Evolutionary conservation across 495 filamentous ascomycete genomes (phyloP).

Genomic region (Tuber indicum): DNA sequence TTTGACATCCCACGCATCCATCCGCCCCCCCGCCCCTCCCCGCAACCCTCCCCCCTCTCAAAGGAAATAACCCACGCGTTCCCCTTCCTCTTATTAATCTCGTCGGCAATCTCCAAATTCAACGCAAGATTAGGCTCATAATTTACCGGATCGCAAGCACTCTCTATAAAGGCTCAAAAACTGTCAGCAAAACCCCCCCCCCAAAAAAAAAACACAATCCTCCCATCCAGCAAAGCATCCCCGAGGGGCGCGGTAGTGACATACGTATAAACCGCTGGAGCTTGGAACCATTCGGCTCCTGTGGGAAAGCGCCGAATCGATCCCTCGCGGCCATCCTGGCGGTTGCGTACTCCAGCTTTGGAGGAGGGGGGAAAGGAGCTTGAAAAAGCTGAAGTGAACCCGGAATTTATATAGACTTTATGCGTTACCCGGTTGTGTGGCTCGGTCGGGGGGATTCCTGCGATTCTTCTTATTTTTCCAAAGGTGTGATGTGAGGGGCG

Average conservation of each 20-base stretch:
- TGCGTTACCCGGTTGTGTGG: background rate
- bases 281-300: conserved; percentile 69
- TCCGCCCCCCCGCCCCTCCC: background rate
- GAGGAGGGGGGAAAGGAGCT: background rate
- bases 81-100: conserved; percentile 97
- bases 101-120: conserved; percentile 90
- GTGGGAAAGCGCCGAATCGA: conserved; percentile 73
- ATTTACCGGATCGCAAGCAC: conserved; percentile 91
- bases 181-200: conserved; percentile 5
- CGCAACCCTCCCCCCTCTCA: background rate
- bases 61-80: conserved; percentile 57
- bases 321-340: conserved; percentile 92
- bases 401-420: background rate
- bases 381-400: background rate
- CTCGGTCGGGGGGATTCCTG: conserved; percentile 6
- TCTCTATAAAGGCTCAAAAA: conserved; percentile 50
- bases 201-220: background rate
- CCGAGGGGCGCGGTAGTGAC: conserved; percentile 16
- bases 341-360: conserved; percentile 78
- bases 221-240: conserved; percentile 5
- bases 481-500: conserved; percentile 23
- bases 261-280: conserved; percentile 88
- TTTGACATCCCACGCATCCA: background rate
- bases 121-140: conserved; percentile 95
- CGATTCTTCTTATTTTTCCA: conserved; percentile 8